A percentile compares a stretch with the other conserved stretches of the same genome.
phyloP scores from a whole-genome alignment of 108 stramenopile genomes.

The Nannochloropsis salina region DNA sequence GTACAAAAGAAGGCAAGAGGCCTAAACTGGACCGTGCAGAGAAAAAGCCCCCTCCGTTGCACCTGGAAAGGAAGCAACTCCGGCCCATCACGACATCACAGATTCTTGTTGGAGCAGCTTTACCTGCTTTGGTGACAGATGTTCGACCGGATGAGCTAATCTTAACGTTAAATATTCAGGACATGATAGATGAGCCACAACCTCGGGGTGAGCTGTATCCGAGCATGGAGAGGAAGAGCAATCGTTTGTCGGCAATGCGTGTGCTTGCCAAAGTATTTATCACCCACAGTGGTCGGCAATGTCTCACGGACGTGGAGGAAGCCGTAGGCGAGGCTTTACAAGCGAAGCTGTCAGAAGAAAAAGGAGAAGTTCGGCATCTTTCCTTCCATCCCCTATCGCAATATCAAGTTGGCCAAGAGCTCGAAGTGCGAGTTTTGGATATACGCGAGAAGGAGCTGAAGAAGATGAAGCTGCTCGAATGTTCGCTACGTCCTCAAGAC shows the following conservation, averaged over 20 bases:
- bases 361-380: not conserved
- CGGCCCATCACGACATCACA: not conserved
- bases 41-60: not conserved
- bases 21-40: not conserved
- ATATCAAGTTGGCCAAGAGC: conserved; percentile 31
- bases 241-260: not conserved
- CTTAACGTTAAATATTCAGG: not conserved
- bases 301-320: not conserved
- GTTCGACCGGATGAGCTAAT: not conserved
- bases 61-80: not conserved
- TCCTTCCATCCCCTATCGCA: not conserved
- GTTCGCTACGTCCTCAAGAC: not conserved
- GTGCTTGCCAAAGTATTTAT: not conserved
- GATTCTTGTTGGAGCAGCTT: not conserved
- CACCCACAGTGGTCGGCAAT: conserved; percentile 16
- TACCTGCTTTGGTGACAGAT: not conserved
- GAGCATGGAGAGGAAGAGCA: not conserved
- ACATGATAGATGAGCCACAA: not conserved
- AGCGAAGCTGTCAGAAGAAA: not conserved
- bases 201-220: not conserved
- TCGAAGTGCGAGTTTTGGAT: conserved; percentile 27
- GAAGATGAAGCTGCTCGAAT: conserved; percentile 12
- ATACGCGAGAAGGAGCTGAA: not conserved
- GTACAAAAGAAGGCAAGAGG: conserved; percentile 11
- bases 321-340: not conserved